Conservation (phyloP, 345 rosid species). For the Gossypium bickii region DNA sequence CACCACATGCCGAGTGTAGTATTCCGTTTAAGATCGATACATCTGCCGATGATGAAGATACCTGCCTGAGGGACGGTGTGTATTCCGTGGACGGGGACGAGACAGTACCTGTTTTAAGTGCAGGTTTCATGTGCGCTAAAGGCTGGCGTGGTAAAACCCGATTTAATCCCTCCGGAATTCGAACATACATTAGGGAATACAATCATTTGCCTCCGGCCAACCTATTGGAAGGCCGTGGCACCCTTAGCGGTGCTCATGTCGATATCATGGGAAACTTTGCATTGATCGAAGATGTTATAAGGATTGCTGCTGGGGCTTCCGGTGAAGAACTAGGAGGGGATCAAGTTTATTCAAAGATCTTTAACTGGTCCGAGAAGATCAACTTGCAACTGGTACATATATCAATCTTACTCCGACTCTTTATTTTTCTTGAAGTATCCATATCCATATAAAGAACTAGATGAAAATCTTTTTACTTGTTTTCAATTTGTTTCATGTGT, state of each 20-base stretch:
- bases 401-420: neutral
- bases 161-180: constrained; percentile 84
- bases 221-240: constrained; percentile 87
- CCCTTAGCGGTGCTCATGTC: constrained; percentile 85
- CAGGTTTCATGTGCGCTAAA: constrained; percentile 93
- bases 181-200: constrained; percentile 70
- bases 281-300: constrained; percentile 74
- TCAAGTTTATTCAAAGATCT: constrained; percentile 76
- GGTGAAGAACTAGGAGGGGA: constrained; percentile 83
- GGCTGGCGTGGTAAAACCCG: constrained; percentile 95
- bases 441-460: neutral
- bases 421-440: neutral
- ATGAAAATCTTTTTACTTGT: neutral
- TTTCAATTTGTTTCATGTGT: neutral
- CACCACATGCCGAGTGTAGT: constrained; percentile 65
- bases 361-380: constrained; percentile 79
- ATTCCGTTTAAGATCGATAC: constrained; percentile 89
- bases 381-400: constrained; percentile 37
- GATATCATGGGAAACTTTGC: constrained; percentile 99
- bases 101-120: constrained; percentile 84
- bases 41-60: constrained; percentile 60
- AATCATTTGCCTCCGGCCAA: constrained; percentile 82
- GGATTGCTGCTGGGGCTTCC: constrained; percentile 80
- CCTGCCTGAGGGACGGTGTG: constrained; percentile 78
- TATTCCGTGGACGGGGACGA: constrained; percentile 86